Evolutionary conservation across 2,329 filamentous ascomycete species (phyloP).

Genomic region (Phaeosphaeria sp.): DNA sequence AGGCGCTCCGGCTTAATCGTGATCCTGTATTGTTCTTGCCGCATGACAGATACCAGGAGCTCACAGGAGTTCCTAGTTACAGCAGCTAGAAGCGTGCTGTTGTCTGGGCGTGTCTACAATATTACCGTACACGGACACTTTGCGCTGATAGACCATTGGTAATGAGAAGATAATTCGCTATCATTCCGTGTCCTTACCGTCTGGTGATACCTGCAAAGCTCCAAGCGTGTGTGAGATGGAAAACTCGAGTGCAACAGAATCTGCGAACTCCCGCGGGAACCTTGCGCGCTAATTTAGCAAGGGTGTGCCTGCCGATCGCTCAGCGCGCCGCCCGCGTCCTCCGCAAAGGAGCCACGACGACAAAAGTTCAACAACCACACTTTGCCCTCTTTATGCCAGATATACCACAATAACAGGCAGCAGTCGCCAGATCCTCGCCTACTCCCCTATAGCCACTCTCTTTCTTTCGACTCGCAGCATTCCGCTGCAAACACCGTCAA

Average conservation of each 20-base stretch:
- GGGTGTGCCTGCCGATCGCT: slow-evolving; percentile 15
- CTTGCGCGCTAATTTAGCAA: slow-evolving; percentile 25
- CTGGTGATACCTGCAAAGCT: not conserved
- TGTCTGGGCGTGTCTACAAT: slow-evolving; percentile 56
- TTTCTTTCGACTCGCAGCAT: not conserved
- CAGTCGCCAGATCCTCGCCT: not conserved
- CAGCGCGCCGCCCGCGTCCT: slow-evolving; percentile 20
- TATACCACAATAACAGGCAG: slow-evolving; percentile 8
- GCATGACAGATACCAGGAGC: slow-evolving; percentile 79
- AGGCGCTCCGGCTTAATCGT: slow-evolving; percentile 99
- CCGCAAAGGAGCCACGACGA: slow-evolving; percentile 42
- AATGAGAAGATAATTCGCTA: not conserved
- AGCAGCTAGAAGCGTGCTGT: slow-evolving; percentile 58
- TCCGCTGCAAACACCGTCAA: slow-evolving; percentile 20
- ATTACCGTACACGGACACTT: not conserved
- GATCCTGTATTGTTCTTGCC: slow-evolving; percentile 75
- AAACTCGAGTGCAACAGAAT: slow-evolving; percentile 6
- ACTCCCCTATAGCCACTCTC: not conserved
- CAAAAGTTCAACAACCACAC: slow-evolving; percentile 22
- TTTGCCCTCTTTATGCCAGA: slow-evolving; percentile 13
- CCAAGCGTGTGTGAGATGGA: not conserved
- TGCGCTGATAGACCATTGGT: not conserved
- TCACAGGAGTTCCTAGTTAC: slow-evolving; percentile 69
- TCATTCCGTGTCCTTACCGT: not conserved
- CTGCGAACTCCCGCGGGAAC: slow-evolving; percentile 26